Evolutionary conservation across 2,329 filamentous ascomycete species (phyloP), one percentile per base, ranked within the genome.

Genomic region (Rhytidhysteron rufulum): DNA sequence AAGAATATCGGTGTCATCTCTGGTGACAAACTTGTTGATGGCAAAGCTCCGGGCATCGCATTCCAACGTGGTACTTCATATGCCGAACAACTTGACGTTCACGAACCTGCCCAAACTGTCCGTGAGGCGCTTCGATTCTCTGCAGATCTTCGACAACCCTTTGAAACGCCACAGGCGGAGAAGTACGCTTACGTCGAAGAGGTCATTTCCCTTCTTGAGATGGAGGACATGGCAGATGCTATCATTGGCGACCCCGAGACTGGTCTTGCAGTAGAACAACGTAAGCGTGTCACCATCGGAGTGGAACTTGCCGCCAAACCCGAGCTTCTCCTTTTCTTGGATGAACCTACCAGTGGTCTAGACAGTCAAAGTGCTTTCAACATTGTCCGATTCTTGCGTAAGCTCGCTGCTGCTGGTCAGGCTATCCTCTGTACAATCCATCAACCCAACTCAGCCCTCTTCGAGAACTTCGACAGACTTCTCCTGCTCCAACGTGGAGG

Each of bases 381-480:
- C 63, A 88, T 88, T 49, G 81, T 87, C 19, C 81, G 83, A 24
- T 86, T 88, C 71, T 70, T 89, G n/a, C 80, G 80, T 54, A 88
- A 88, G 67, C 75, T 88, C 5, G 82, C 85, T 36, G 73, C 77
- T n/a, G 85, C 85, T 3, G 89, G 88, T 2, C 89, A 95, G 60
- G 88, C 88, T 8, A 88, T 95, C 51, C 76, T 95, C 3, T 94
- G 88, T 68, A 95, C 89, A 0, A 95, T 95, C 48, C 89, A 95
- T 62, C 89, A 95, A 61, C 88, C 89, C 2, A 91, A 89, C 50
- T 86, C 86, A 13, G 82, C 86, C 0, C 74, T 95, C 0, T 95
- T 95, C 52, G 86, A 93, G 63, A 85, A 89, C 63, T 95, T 95
- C 50, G 88, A 95, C 59, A 79, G 88, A 10, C 75, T 95, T 2